Percentiles rank a stretch among this genome's conserved stretches.
These are phyloP conservation scores for Xylaria sp. DNA, from an alignment of 2,329 filamentous ascomycete species.

Conservation along the genomic window DNA sequence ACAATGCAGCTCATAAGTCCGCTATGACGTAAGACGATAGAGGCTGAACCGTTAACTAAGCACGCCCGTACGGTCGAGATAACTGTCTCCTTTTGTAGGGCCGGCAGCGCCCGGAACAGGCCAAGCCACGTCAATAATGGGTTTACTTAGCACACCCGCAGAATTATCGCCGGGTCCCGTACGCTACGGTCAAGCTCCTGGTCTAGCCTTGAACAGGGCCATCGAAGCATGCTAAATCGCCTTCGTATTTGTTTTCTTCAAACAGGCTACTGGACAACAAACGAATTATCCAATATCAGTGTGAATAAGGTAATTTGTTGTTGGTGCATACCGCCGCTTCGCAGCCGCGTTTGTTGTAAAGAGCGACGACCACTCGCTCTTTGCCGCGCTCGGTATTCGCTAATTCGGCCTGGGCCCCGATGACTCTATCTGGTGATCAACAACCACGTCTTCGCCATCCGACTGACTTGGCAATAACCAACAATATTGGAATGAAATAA, in stretches of 20 bases:
- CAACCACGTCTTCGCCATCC: background rate
- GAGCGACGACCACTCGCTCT: no score
- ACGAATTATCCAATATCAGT: no score
- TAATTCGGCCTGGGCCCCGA: background rate
- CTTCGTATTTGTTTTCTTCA: no score
- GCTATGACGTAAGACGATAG: conserved; percentile 15
- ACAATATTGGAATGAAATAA: background rate
- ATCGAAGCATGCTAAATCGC: no score
- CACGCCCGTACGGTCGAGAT: conserved; percentile 3
- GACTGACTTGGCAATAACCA: background rate
- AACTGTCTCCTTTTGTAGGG: conserved; percentile 4
- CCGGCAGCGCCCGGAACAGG: conserved; percentile 16
- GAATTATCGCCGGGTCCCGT: background rate
- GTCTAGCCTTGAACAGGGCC: no score
- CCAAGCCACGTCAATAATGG: conserved; percentile 1
- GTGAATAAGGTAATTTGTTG: no score
- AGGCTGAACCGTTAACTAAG: background rate
- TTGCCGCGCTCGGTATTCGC: background rate
- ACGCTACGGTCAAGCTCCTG: no score
- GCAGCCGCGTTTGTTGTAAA: no score
- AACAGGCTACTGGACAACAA: no score
- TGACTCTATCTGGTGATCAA: background rate
- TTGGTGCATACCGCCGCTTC: no score
- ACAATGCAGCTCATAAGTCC: background rate
- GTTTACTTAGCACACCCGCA: background rate